Evolutionary conservation across 2,329 filamentous ascomycete genomes (phyloP), one percentile per base, ranked within the genome.

Genomic region (Leptosphaerulina australis): DNA sequence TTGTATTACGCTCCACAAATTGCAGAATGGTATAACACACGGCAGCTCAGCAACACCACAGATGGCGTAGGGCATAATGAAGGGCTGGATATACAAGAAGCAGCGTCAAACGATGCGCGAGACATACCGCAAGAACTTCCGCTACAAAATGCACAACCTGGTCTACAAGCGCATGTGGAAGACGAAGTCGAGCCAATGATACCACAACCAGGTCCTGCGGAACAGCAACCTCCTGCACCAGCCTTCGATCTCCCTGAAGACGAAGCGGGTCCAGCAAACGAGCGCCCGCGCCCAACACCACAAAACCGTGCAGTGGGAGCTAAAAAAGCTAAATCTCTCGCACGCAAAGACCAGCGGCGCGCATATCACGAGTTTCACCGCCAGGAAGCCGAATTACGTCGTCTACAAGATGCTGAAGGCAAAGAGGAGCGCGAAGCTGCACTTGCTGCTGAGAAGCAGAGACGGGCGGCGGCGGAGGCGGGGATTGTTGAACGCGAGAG

Each of bases 331-430:
- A 78, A 77, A 44, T 76, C 75, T 2, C 68, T 80, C 6, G 76
- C 76, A 0, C 72, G 76, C 14, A 70, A 70, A 45, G 76, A 80
- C 50, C 70, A 75, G 50, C 67, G 70, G 1, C 60, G 73, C 12
- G 71, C 71, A 12, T 81, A 81, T 60, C 72, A 80, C 59, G 79
- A 81, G 56, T 81, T 80, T 57, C 68, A 75, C 53, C 69, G 77
- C 2, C 72, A 75, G 11, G 76, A 79, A 65, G 77, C 76, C 4
- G 77, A 80, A 33, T 68, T 74, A 15, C 74, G 78, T 15, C 69
- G 77, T 0, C 66, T 73, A 1, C 64, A 64, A 9, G 77, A 78
- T 7, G 75, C 72, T 0, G 74, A 73, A 34, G 74, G 72, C 4
- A 71, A 71, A 0, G 74, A 74, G 15, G 78, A 79, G 58, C 71